These are phyloP conservation scores for Breviolum minutum DNA, from an alignment of 73 alveolate species.

Conservation along the genomic window DNA sequence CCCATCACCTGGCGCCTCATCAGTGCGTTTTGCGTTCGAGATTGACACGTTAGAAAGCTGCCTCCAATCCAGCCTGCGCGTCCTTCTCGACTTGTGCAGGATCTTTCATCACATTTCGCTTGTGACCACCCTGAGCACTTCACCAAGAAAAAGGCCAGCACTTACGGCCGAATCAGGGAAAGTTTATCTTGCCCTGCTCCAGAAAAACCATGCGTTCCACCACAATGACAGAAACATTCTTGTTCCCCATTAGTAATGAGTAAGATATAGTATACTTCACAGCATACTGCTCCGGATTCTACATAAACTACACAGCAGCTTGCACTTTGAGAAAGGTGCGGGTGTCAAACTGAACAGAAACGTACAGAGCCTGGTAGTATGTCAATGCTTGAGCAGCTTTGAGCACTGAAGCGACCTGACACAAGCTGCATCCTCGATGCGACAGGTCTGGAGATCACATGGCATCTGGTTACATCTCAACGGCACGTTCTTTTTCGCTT, in stretches of 20 bases:
- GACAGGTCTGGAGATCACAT: neutral
- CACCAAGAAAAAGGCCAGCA: too few species aligned
- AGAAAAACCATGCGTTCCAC: too few species aligned
- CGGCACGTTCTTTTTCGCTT: neutral
- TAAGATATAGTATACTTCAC: too few species aligned
- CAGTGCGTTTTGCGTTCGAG: neutral
- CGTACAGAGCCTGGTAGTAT: conserved; percentile 53
- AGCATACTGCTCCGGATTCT: too few species aligned
- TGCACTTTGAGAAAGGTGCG: too few species aligned
- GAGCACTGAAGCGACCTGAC: conserved; percentile 59
- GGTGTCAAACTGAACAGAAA: too few species aligned
- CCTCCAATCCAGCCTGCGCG: neutral
- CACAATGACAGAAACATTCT: neutral
- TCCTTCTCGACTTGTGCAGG: neutral
- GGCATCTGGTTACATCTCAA: neutral
- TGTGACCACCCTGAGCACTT: conserved; percentile 17
- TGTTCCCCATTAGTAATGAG: too few species aligned
- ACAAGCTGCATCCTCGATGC: neutral
- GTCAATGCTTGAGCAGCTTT: conserved; percentile 77
- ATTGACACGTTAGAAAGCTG: neutral
- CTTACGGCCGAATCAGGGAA: too few species aligned
- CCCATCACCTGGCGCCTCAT: neutral
- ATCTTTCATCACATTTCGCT: conserved; percentile 74
- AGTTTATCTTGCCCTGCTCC: too few species aligned
- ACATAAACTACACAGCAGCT: too few species aligned